These are phyloP conservation scores for Ceratocystiopsis minuta DNA, from an alignment of 2,329 filamentous ascomycete species.

Conservation along the genomic window DNA sequence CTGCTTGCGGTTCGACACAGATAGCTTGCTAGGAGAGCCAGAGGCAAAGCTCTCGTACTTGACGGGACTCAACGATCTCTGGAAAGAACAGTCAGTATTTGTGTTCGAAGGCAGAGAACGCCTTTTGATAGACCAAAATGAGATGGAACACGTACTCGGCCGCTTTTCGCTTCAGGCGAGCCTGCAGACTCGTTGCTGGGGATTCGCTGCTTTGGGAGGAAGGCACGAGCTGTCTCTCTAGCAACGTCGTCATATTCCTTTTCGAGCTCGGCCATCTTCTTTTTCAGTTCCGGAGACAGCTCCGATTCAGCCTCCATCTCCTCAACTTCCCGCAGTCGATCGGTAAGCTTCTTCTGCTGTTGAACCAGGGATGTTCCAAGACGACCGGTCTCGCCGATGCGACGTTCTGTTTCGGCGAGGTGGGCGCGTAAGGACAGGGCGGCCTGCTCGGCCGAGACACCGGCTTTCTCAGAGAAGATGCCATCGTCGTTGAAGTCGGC, in stretches of 20 bases:
- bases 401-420: slow-evolving; percentile 76
- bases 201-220: slow-evolving; percentile 68
- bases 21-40: slow-evolving; percentile 76
- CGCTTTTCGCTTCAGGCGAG: slow-evolving; percentile 33
- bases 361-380: slow-evolving; percentile 74
- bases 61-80: slow-evolving; percentile 55
- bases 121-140: neutral
- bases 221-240: slow-evolving; percentile 71
- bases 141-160: slow-evolving; percentile 28
- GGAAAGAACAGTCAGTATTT: slow-evolving; percentile 5
- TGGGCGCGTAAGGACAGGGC: slow-evolving; percentile 82
- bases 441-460: slow-evolving; percentile 64
- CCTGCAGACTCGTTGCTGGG: slow-evolving; percentile 46
- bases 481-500: slow-evolving; percentile 58
- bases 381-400: slow-evolving; percentile 79
- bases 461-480: slow-evolving; percentile 59
- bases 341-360: slow-evolving; percentile 67
- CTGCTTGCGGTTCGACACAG: slow-evolving; percentile 69
- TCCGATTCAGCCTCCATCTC: slow-evolving; percentile 58
- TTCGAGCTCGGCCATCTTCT: slow-evolving; percentile 73
- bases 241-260: slow-evolving; percentile 91
- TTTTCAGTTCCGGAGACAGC: slow-evolving; percentile 63
- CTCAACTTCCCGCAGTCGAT: slow-evolving; percentile 71
- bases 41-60: slow-evolving; percentile 73
- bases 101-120: neutral